Base-by-base conservation (phyloP, 2,329 filamentous ascomycete genomes). In the Penicillium sp. region DNA sequence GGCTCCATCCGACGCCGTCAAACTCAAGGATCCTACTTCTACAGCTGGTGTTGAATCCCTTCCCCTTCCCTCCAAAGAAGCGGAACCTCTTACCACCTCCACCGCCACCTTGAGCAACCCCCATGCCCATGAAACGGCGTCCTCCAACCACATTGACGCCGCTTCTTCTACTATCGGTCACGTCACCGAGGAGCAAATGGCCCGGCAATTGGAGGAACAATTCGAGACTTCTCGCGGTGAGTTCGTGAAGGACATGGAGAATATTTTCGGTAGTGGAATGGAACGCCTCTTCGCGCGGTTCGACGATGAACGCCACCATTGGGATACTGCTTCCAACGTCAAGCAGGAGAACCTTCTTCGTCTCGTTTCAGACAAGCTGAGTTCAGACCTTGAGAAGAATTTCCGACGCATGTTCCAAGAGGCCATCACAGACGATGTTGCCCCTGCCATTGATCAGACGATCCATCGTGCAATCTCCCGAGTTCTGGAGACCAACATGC, bases 391-490 rank as follows among this genome's bases (percentile, higher is more conserved):
- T 25, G 88, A 91, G 73, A 88, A 89, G 67, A 90, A 91, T 23
- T 82, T 97, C 37, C 82, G 87, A 59, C 87, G 86, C 59, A 90
- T 96, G 64, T 88, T 96, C 50, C 85, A 86, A 47, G 83, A 87
- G 48, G 89, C 90, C 72, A 91, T 96, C 63, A 85, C 91, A 60
- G 83, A 87, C 54, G 83, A 87, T 14, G 85, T 97, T 45, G 80
- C 96, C 52, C 93, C 95, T 11, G 81, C 87, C 31, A 79, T 98
- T 55, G 84, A 87, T 42, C 83, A 87, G 51, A 81, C 88, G 43
- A 86, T 33, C 90, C 45, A 48, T 21, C 27, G 45, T 27, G 27
- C 45, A 14, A 26, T 33, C n/a, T 31, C 27, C 9, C 26, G 14
- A 26, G 25, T 27, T 21, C 80, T 98, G 25, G 83, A 85, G 55